Evolutionary conservation across 768 basidiomycete genomes (phyloP).

Genomic region (Suillus placidus): DNA sequence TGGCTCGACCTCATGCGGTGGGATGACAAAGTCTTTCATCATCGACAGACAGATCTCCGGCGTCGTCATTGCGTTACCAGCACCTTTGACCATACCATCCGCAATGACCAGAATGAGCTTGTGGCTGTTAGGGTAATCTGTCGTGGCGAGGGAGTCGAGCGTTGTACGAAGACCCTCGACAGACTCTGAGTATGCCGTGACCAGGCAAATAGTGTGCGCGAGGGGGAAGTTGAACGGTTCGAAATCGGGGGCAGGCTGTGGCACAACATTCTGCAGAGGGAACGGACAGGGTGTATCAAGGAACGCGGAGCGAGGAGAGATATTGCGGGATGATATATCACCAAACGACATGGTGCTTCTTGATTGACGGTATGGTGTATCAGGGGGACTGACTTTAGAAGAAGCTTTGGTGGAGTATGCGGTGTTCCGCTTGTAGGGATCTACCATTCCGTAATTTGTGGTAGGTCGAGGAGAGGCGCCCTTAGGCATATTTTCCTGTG

Average conservation of each 20-base stretch:
- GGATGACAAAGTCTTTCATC: conserved; percentile 94
- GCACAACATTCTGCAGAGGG: conserved; percentile 87
- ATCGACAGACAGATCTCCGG: conserved; percentile 93
- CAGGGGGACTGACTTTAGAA: conserved; percentile 68
- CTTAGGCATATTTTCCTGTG: conserved; percentile 62
- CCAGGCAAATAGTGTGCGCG: conserved; percentile 91
- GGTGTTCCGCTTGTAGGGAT: conserved; percentile 65
- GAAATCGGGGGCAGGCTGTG: conserved; percentile 88
- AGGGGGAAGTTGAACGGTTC: conserved; percentile 97
- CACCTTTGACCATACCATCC: conserved; percentile 98
- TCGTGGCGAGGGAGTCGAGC: conserved; percentile 96
- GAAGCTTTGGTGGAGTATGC: conserved; percentile 46
- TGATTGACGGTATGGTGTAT: conserved; percentile 78
- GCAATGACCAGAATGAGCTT: conserved; percentile 95
- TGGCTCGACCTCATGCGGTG: conserved; percentile 82
- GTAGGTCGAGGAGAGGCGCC: conserved; percentile 54
- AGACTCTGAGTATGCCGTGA: conserved; percentile 98
- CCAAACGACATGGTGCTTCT: conserved; percentile 79
- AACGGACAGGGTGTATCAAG: conserved; percentile 84
- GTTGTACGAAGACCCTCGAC: conserved; percentile 96
- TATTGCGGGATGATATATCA: conserved; percentile 38
- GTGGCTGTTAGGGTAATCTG: conserved; percentile 98
- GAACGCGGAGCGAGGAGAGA: conserved; percentile 47
- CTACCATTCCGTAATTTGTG: conserved; percentile 69
- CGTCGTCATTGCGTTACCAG: conserved; percentile 85